phyloP scores from a whole-genome alignment of 257 asterid genomes.

The Avicennia marina region DNA sequence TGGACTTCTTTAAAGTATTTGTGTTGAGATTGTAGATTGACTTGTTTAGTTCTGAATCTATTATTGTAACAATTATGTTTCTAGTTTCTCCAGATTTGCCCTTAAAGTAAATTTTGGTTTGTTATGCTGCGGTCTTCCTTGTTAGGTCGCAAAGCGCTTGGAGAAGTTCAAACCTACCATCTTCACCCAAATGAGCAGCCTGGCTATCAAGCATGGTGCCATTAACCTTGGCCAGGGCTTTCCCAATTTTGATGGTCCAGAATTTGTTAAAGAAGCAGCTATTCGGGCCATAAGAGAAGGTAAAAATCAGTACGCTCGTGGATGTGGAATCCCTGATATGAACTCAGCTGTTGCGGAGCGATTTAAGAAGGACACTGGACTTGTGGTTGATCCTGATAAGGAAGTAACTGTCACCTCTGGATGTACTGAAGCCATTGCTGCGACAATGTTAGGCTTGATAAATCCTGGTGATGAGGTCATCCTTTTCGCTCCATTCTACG shows the following conservation, averaged over 20 bases:
- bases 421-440: conserved; percentile 99
- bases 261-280: conserved; percentile 94
- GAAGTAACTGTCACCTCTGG: conserved; percentile 94
- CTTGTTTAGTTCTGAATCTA: too few relatives aligned
- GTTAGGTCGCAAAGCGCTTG: conserved; percentile 82
- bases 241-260: conserved; percentile 96
- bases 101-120: neutral
- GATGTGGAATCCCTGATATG: conserved; percentile 88
- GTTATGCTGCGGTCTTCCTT: too few relatives aligned
- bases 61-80: neutral
- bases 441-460: conserved; percentile 78
- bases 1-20: too few relatives aligned
- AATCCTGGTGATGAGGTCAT: conserved; percentile 94
- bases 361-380: conserved; percentile 72
- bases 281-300: conserved; percentile 76
- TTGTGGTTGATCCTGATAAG: conserved; percentile 69
- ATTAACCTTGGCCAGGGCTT: conserved; percentile 97
- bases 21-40: too few relatives aligned
- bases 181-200: conserved; percentile 94
- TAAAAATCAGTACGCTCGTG: conserved; percentile 93
- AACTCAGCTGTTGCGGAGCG: conserved; percentile 82
- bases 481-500: conserved; percentile 90
- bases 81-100: neutral
- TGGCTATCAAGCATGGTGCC: conserved; percentile 84
- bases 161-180: conserved; percentile 96